phyloP scores from a whole-genome alignment of 495 filamentous ascomycete species.

The Terfezia boudieri region DNA sequence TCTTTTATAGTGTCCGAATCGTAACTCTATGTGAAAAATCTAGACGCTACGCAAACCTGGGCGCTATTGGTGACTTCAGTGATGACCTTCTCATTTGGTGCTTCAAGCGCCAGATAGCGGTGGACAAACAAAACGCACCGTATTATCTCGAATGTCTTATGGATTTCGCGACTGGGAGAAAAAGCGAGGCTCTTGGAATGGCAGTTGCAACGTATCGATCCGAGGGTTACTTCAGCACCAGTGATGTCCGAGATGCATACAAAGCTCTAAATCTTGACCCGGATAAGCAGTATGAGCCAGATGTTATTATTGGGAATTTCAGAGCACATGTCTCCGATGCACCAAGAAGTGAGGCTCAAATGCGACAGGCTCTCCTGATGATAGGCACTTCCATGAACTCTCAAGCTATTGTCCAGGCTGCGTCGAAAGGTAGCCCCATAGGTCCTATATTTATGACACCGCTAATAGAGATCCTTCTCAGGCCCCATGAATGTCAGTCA shows the following conservation, averaged over 20 bases:
- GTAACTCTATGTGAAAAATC: too few species aligned
- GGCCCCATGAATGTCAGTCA: constrained; percentile 1
- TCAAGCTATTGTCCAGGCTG: background rate
- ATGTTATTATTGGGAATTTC: constrained; percentile 16
- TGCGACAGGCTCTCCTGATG: constrained; percentile 3
- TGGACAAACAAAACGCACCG: constrained; percentile 19
- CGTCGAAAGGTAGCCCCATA: too few species aligned
- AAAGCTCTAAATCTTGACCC: constrained; percentile 5
- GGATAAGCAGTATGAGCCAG: constrained; percentile 7
- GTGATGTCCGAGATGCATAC: constrained; percentile 8
- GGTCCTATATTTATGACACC: too few species aligned
- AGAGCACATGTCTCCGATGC: constrained; percentile 11
- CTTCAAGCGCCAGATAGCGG: constrained; percentile 22
- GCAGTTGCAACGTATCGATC: constrained; percentile 21
- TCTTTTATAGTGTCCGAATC: too few species aligned
- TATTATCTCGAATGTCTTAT: constrained; percentile 29
- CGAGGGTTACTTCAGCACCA: constrained; percentile 12
- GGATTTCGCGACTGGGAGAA: constrained; percentile 20
- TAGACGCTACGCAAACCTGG: constrained; percentile 24
- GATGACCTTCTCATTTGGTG: constrained; percentile 25
- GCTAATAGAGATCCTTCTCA: background rate
- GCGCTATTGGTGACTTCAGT: constrained; percentile 24
- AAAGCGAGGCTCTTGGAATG: constrained; percentile 21
- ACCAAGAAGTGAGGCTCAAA: constrained; percentile 10
- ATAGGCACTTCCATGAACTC: background rate